phyloP scores from a whole-genome alignment of 306 rosid species.

The Crotalaria pallida region DNA sequence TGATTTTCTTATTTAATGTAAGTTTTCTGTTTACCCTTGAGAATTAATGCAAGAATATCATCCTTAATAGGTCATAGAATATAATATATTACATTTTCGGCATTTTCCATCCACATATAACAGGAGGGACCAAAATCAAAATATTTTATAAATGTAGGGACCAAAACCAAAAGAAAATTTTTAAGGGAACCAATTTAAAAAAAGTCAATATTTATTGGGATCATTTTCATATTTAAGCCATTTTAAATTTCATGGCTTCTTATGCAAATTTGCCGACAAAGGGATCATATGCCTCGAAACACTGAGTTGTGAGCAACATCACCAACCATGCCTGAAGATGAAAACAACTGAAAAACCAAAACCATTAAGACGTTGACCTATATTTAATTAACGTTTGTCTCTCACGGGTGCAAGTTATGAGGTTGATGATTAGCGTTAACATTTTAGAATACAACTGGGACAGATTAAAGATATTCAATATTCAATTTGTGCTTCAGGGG shows the following conservation, averaged over 20 bases:
- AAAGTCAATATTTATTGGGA: too few relatives aligned
- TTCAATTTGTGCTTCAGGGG: background rate
- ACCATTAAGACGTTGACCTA: background rate
- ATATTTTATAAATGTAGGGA: too few relatives aligned
- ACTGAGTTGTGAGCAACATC: background rate
- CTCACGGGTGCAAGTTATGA: background rate
- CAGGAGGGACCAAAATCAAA: too few relatives aligned
- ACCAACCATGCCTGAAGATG: background rate
- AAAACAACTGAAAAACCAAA: background rate
- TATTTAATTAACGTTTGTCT: background rate
- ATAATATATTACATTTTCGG: too few relatives aligned
- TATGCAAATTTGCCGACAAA: constrained; percentile 5
- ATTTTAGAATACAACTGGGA: background rate
- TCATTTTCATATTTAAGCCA: too few relatives aligned
- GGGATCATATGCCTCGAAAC: background rate
- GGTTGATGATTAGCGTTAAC: background rate
- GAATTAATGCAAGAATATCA: too few relatives aligned
- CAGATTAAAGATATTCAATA: background rate
- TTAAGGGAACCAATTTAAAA: too few relatives aligned
- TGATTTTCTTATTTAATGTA: too few relatives aligned
- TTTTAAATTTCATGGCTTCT: background rate
- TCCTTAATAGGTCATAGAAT: too few relatives aligned
- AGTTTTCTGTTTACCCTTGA: too few relatives aligned
- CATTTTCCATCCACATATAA: too few relatives aligned
- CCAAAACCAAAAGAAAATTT: too few relatives aligned